Conservation (phyloP, 768 basidiomycete genomes). For the Suillus fuscotomentosus region DNA sequence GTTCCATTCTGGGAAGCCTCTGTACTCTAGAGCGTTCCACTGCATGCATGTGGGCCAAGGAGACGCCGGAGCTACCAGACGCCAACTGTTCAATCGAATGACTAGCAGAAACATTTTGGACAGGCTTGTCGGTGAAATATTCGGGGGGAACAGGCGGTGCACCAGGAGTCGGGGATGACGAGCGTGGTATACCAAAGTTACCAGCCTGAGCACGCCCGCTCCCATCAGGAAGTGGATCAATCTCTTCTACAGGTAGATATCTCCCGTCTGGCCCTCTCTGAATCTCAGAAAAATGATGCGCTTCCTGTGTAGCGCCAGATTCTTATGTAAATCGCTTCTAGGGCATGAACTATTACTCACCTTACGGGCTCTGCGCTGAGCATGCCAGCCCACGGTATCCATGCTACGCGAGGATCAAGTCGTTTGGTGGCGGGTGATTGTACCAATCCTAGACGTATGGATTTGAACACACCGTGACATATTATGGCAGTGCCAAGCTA, state of each 20-base stretch:
- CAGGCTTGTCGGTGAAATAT: slow-evolving; percentile 24
- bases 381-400: slow-evolving; percentile 81
- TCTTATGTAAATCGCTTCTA: background rate
- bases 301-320: slow-evolving; percentile 25
- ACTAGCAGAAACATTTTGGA: slow-evolving; percentile 5
- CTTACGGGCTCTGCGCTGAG: slow-evolving; percentile 58
- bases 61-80: slow-evolving; percentile 22
- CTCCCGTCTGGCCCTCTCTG: slow-evolving; percentile 48
- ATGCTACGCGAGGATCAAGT: slow-evolving; percentile 33
- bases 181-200: slow-evolving; percentile 42
- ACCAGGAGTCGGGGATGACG: slow-evolving; percentile 35
- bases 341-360: slow-evolving; percentile 29
- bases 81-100: slow-evolving; percentile 5
- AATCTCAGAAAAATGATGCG: slow-evolving; percentile 24
- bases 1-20: slow-evolving; percentile 67
- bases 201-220: slow-evolving; percentile 44
- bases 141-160: slow-evolving; percentile 51
- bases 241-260: slow-evolving; percentile 54
- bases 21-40: slow-evolving; percentile 64
- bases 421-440: background rate
- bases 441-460: background rate
- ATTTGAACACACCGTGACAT: background rate
- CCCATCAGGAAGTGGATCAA: slow-evolving; percentile 58
- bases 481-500: background rate
- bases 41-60: slow-evolving; percentile 52